phyloP scores from a whole-genome alignment of 306 rosid species.

The Medicago lupulina region DNA sequence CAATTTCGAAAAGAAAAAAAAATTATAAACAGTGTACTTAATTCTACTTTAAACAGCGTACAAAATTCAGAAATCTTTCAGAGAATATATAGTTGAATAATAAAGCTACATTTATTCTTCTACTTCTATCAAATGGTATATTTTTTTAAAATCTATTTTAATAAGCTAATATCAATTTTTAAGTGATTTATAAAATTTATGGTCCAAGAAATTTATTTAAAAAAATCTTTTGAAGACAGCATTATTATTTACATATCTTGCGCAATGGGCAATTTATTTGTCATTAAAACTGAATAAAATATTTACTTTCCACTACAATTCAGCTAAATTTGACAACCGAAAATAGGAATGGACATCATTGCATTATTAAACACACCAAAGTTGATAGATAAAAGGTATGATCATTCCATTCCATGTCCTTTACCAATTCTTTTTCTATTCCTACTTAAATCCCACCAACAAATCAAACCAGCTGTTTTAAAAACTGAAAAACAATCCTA shows the following conservation, averaged over 20 bases:
- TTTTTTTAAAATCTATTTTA: not conserved
- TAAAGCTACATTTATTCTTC: not conserved
- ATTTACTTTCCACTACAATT: slow-evolving; percentile 19
- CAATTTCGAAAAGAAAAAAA: not conserved
- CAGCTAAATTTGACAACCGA: not conserved
- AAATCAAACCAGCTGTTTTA: slow-evolving; percentile 2
- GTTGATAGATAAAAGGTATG: slow-evolving; percentile 16
- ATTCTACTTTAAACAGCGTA: not conserved
- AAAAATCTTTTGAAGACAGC: not conserved
- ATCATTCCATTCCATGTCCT: slow-evolving; percentile 19
- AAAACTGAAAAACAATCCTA: not conserved
- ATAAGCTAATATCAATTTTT: slow-evolving; percentile 3
- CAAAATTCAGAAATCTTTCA: slow-evolving; percentile 26
- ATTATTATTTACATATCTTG: not conserved
- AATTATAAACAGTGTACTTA: not conserved
- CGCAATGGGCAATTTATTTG: not conserved
- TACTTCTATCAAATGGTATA: not conserved
- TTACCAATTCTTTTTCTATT: slow-evolving; percentile 11
- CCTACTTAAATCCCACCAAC: slow-evolving; percentile 4
- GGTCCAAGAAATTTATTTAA: not conserved
- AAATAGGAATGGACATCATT: slow-evolving; percentile 16
- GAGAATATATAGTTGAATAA: slow-evolving; percentile 6
- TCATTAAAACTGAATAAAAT: not conserved
- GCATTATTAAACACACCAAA: slow-evolving; percentile 7
- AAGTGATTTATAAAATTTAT: not conserved